A percentile compares a stretch with the other conserved stretches of the same genome.
phyloP scores from a whole-genome alignment of 2,329 filamentous ascomycete species.

The Fusarium xylarioides region DNA sequence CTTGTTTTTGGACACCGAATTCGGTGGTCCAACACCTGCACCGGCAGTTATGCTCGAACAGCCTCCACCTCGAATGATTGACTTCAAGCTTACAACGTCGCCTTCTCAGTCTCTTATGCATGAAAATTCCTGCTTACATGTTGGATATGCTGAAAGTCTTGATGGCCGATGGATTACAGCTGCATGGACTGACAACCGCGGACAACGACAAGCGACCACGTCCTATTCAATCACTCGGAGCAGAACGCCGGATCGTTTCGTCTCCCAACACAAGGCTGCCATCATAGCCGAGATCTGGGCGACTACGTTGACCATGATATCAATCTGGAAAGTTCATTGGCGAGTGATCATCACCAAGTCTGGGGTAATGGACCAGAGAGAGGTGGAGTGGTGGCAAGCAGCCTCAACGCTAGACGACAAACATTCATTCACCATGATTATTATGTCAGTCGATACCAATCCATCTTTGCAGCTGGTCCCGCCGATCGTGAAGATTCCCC shows the following conservation, averaged over 20 bases:
- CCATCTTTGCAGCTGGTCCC: constrained; percentile 72
- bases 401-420: constrained; percentile 62
- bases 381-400: constrained; percentile 68
- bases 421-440: constrained; percentile 62
- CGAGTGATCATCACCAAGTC: constrained; percentile 79
- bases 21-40: constrained; percentile 66
- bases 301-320: constrained; percentile 77
- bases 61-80: constrained; percentile 73
- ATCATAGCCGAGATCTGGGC: constrained; percentile 81
- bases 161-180: constrained; percentile 82
- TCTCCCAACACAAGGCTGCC: constrained; percentile 59
- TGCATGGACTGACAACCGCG: constrained; percentile 82
- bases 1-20: constrained; percentile 48
- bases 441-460: constrained; percentile 72
- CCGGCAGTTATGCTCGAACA: constrained; percentile 79
- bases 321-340: constrained; percentile 77
- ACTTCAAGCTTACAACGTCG: constrained; percentile 75
- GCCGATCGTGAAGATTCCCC: constrained; percentile 59
- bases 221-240: constrained; percentile 75
- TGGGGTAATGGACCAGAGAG: constrained; percentile 72
- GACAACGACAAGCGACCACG: constrained; percentile 75
- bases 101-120: constrained; percentile 78
- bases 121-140: constrained; percentile 82
- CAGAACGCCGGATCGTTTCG: constrained; percentile 59
- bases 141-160: constrained; percentile 79